Evolutionary conservation across 208 protist genomes (phyloP), one percentile per base, ranked within the genome.

Genomic region (Trypanosoma conorhini): DNA sequence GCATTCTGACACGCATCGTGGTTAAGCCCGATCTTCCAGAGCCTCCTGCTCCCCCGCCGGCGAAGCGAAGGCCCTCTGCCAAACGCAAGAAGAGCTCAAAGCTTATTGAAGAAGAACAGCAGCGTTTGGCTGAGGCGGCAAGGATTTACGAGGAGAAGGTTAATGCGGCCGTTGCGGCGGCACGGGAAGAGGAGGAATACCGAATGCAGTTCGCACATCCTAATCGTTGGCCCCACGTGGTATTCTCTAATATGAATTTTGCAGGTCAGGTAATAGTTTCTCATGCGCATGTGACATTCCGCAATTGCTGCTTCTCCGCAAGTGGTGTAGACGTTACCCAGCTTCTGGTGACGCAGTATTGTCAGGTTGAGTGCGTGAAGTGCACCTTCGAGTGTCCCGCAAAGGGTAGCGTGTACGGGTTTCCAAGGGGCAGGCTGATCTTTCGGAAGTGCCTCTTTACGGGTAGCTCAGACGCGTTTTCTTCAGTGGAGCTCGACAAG

Each of bases 191-290:
- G 70, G 86, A 92, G 55, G 81, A 90, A 42, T 80, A 83, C 61
- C 76, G 87, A 33, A 96, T 91, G 83, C 86, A 85, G n/a, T 96
- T 91, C 62, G 88, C 91, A 24, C 88, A 94, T 66, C 91, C 91
- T 40, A 56, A 86, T 62, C 86, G 85, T 15, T 96, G 91, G 88
- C 76, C 82, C 10, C 24, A 77, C 8, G 86, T 96, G 30, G 71
- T 79, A 5, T 81, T 96, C 38, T 64, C 79, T 10, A 87, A 93
- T 71, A 64, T 93, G 24, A 93, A 88, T 19, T 96, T 96, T 57
- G 66, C 64, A 19, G 87, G 85, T 22, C 85, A 82, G 4, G 87
- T 96, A 13, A 74, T 80, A 64, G 85, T 96, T 60, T 71, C 70
- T 28, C 81, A 88, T 26, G 88, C 88, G 0, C 91, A 96, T 72